Percentiles rank a stretch among this genome's conserved stretches.
Conservation (phyloP, 1,284 basidiomycete genomes). For the Microbotryum saponariae region DNA sequence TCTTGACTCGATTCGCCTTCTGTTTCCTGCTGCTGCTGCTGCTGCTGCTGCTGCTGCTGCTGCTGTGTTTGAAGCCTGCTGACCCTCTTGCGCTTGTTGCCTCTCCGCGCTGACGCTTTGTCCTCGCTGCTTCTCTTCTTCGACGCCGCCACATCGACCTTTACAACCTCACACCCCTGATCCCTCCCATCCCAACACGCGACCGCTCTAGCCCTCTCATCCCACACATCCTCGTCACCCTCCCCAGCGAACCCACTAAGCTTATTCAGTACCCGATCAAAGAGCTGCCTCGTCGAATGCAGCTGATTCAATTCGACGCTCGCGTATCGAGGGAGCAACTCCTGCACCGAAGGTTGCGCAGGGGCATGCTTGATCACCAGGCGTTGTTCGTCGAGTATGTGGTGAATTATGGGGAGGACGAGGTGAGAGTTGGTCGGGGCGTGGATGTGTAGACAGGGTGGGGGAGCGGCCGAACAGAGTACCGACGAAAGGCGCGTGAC, state of each 20-base stretch:
- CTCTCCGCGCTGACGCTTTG: background rate
- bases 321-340: slow-evolving; percentile 21
- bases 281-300: slow-evolving; percentile 16
- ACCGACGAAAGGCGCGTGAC: slow-evolving; percentile 5
- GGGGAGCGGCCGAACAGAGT: slow-evolving; percentile 19
- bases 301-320: slow-evolving; percentile 16
- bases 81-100: background rate
- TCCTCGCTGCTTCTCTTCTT: slow-evolving; percentile 4
- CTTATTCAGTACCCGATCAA: slow-evolving; percentile 18
- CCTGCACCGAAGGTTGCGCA: slow-evolving; percentile 5
- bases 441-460: slow-evolving; percentile 27
- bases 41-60: background rate
- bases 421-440: slow-evolving; percentile 11
- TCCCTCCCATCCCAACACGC: background rate
- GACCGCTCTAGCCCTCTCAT: slow-evolving; percentile 4
- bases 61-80: background rate
- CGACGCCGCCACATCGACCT: background rate
- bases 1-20: background rate
- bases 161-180: background rate
- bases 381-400: background rate
- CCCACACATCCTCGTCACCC: background rate
- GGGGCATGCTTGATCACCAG: too few species aligned
- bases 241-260: slow-evolving; percentile 6
- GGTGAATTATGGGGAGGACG: slow-evolving; percentile 8
- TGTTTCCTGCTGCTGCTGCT: background rate